phyloP scores from a whole-genome alignment of 768 basidiomycete genomes.

The Lactifluus volemus region DNA sequence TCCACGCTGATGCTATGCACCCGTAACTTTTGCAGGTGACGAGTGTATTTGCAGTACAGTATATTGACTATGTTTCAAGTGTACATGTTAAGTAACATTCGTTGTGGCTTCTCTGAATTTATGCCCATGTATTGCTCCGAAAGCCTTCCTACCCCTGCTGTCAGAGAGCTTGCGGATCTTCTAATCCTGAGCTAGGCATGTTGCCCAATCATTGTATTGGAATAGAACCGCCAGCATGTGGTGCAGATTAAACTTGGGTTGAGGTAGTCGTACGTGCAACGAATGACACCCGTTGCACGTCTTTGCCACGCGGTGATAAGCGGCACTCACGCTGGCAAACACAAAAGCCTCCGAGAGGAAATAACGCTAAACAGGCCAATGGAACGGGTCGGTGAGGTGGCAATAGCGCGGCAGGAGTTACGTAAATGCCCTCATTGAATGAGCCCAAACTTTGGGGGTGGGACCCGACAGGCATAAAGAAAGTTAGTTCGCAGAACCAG shows the following conservation, averaged over 20 bases:
- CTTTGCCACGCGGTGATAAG: slow-evolving; percentile 27
- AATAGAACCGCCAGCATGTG: slow-evolving; percentile 14
- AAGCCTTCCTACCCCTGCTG: not conserved
- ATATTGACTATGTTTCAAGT: not conserved
- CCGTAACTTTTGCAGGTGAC: not conserved
- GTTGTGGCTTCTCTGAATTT: not conserved
- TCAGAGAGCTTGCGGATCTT: not conserved
- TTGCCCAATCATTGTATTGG: not conserved
- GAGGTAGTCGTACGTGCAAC: too few relatives aligned
- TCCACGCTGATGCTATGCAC: not conserved
- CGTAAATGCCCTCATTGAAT: slow-evolving; percentile 39
- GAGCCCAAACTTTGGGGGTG: not conserved
- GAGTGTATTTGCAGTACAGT: not conserved
- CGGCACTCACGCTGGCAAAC: slow-evolving; percentile 37
- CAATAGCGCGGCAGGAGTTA: slow-evolving; percentile 35
- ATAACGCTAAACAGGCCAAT: slow-evolving; percentile 42
- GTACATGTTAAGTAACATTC: not conserved
- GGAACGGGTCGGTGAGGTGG: slow-evolving; percentile 29
- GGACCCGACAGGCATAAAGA: slow-evolving; percentile 36
- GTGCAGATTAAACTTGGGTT: slow-evolving; percentile 20
- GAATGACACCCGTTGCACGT: not conserved
- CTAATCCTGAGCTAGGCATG: not conserved
- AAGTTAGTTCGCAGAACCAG: slow-evolving; percentile 21
- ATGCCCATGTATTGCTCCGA: not conserved
- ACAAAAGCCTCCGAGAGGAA: slow-evolving; percentile 29